Conservation (phyloP, 2,329 filamentous ascomycete species). For the Fusarium zealandicum region DNA sequence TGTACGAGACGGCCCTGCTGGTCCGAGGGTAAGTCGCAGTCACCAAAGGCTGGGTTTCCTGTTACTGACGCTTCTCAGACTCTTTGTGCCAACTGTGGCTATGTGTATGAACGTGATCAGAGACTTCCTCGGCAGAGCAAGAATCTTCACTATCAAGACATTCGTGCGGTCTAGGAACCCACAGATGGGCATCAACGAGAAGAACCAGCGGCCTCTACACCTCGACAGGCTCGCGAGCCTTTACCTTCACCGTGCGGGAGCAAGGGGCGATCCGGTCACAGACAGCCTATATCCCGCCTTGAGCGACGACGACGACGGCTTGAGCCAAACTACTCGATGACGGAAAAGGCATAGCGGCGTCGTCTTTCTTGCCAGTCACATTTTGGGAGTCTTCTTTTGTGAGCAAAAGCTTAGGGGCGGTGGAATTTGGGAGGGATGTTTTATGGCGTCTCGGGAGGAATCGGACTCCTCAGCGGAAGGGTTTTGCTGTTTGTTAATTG, state of each 20-base stretch:
- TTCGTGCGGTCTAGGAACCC: conserved; percentile 43
- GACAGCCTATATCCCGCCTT: neutral
- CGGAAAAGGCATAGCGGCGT: conserved; percentile 15
- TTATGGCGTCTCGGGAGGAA: conserved; percentile 41
- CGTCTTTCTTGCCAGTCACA: conserved; percentile 21
- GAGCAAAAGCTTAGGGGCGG: conserved; percentile 39
- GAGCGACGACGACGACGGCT: conserved; percentile 8
- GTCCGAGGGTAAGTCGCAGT: conserved; percentile 72
- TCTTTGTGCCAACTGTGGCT: conserved; percentile 92
- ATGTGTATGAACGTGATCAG: conserved; percentile 86
- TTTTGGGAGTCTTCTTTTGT: conserved; percentile 38
- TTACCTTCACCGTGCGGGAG: conserved; percentile 18
- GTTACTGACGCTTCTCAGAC: conserved; percentile 59
- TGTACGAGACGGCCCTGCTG: conserved; percentile 87
- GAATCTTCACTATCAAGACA: conserved; percentile 49
- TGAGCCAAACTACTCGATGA: neutral
- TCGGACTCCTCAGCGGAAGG: conserved; percentile 37
- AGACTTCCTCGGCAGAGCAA: conserved; percentile 68
- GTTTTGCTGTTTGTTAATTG: conserved; percentile 37
- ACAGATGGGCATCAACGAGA: conserved; percentile 32
- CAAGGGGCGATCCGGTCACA: conserved; percentile 6
- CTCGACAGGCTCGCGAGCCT: conserved; percentile 3
- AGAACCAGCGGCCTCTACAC: conserved; percentile 10
- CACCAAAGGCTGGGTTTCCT: neutral
- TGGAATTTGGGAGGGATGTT: conserved; percentile 36